Base-by-base conservation (phyloP, 176 grass and related monocot species). In the Carex parvula region DNA sequence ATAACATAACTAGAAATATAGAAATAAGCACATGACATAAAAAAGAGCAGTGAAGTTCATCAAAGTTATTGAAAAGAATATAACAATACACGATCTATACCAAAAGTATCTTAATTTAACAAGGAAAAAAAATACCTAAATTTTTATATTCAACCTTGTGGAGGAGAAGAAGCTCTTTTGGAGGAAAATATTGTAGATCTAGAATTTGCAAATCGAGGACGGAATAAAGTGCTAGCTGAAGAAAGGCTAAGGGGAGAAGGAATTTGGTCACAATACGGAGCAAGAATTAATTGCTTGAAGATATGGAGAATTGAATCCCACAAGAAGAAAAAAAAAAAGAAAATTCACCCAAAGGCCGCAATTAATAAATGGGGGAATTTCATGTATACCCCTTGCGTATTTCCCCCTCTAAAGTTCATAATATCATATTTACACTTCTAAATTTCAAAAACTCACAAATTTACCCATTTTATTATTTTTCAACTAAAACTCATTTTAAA, bases 271-370 rank as follows among this genome's bases (percentile, higher is more conserved):
- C n/a, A 76, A 76, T 14, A 76, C 7, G 22, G 44, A 14, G 42
- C 11, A 73, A 53, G 46, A 16, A 76, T 55, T 76, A 54, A 76
- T 76, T 76, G 35, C 72, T 55, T 76, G 20, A 76, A 76, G 72
- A 55, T 53, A 76, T 29, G 46, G 11, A 3, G 22, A 52, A 76
- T 30, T 55, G 48, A 17, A 76, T 76, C n/a, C 1, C 42, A 50
- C 41, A 13, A 55, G 48, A 76, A 76, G 42, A 24, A 75, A 52
- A 53, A n/a, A n/a, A n/a, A n/a, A 50, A 50, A 21, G 3, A 54
- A 76, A 52, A 21, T 44, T 46, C 41, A 48, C 41, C 46, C 41
- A 3, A 72, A 20, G 41, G 0, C n/a, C n/a, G 17, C 41, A 72
- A 21, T 48, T 46, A 48, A 41, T 44, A 8, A 55, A 54, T 55